Percentiles rank a stretch among this genome's conserved stretches.
These are phyloP conservation scores for Cutaneotrichosporon mucoides DNA, from an alignment of 1,284 basidiomycete species.

Conservation along the genomic window DNA sequence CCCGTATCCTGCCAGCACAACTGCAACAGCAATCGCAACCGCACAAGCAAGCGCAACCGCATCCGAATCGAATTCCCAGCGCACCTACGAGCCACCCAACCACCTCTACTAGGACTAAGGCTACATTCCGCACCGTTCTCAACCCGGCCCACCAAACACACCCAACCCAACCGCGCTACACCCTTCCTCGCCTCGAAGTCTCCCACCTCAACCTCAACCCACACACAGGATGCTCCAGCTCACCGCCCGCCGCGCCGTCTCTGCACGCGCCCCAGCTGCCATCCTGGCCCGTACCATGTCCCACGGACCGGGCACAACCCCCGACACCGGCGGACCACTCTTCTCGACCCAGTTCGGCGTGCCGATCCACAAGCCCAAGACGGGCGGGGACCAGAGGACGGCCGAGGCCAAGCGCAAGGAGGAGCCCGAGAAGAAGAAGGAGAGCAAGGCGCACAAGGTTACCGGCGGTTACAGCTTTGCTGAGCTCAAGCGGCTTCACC, in stretches of 20 bases:
- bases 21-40: no score
- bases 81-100: no score
- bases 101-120: no score
- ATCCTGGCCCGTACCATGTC: not conserved
- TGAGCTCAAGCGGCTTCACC: conserved; percentile 2
- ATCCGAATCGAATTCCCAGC: no score
- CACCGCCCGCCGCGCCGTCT: conserved; percentile 1
- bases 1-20: no score
- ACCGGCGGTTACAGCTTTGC: not conserved
- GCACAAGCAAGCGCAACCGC: no score
- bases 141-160: no score
- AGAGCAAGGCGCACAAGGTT: not conserved
- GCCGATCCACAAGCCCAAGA: conserved; percentile 3
- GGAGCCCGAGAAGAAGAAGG: not conserved
- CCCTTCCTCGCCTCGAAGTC: no score
- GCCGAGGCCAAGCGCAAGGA: not conserved
- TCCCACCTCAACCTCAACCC: not conserved
- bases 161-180: no score
- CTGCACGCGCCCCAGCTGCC: not conserved
- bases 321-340: conserved; percentile 1
- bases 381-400: conserved; percentile 1
- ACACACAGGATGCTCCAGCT: conserved; percentile 2
- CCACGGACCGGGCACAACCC: not conserved
- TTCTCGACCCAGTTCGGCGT: conserved; percentile 1
- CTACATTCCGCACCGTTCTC: no score